Conservation (phyloP, 441 rosid species). For the Monsonia emarginata region DNA sequence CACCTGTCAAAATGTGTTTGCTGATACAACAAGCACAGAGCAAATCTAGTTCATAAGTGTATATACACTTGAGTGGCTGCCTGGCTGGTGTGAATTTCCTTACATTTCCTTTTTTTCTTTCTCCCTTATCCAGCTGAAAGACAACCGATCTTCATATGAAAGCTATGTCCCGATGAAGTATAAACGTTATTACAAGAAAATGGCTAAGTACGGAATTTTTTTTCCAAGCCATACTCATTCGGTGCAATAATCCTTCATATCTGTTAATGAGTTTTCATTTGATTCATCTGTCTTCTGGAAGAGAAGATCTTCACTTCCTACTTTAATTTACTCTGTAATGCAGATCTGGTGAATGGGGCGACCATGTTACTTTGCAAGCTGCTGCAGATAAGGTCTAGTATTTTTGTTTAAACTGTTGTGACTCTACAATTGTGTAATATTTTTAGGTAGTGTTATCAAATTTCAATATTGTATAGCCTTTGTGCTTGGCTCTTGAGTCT, state of each 20-base stretch:
- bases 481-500: background rate
- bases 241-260: slow-evolving; percentile 7
- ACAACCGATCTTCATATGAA: slow-evolving; percentile 53
- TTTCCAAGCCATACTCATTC: slow-evolving; percentile 13
- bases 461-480: too few relatives aligned
- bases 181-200: slow-evolving; percentile 66
- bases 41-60: background rate
- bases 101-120: slow-evolving; percentile 15
- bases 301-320: slow-evolving; percentile 2
- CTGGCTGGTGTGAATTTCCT: slow-evolving; percentile 6
- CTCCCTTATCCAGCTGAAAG: slow-evolving; percentile 57
- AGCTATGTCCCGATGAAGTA: slow-evolving; percentile 91
- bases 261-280: slow-evolving; percentile 14
- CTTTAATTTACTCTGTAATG: slow-evolving; percentile 22
- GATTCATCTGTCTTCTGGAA: background rate
- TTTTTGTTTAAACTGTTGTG: slow-evolving; percentile 17
- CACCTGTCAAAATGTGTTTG: background rate
- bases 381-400: slow-evolving; percentile 78
- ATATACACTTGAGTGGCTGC: background rate
- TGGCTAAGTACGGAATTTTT: slow-evolving; percentile 62
- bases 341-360: slow-evolving; percentile 95
- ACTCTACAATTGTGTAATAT: background rate
- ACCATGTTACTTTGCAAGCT: slow-evolving; percentile 87
- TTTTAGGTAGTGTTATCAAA: slow-evolving; percentile 10
- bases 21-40: background rate